Evolutionary conservation across 768 basidiomycete genomes (phyloP).

Genomic region (Chalciporus chontae): DNA sequence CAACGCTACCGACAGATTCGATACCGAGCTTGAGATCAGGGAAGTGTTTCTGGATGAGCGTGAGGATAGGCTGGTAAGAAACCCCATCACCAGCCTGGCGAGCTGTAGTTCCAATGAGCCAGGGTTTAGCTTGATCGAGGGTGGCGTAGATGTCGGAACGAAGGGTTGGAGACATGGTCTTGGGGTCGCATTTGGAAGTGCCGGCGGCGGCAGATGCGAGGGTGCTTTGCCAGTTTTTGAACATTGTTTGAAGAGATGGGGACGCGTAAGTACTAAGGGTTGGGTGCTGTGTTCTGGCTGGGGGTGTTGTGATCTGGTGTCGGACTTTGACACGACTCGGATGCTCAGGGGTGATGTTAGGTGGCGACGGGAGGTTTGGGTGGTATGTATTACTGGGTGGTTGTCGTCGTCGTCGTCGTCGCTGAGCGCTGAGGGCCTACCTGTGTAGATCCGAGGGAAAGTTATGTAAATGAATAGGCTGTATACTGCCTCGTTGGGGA

Average conservation of each 20-base stretch:
- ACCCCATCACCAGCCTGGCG: constrained; percentile 55
- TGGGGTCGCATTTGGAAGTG: constrained; percentile 22
- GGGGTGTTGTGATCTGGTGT: background rate
- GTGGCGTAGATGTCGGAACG: constrained; percentile 50
- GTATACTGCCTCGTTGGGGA: constrained; percentile 4
- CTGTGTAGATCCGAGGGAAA: background rate
- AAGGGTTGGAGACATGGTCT: constrained; percentile 45
- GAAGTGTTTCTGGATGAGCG: constrained; percentile 48
- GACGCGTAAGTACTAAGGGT: background rate
- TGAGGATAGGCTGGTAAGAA: constrained; percentile 43
- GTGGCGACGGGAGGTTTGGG: background rate
- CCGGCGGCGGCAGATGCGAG: constrained; percentile 30
- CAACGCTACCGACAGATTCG: constrained; percentile 44
- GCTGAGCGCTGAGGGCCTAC: background rate
- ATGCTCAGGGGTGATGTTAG: too few species aligned
- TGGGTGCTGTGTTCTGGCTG: background rate
- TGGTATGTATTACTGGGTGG: background rate
- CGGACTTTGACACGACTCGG: background rate
- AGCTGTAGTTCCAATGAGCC: constrained; percentile 39
- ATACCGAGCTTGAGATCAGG: constrained; percentile 43
- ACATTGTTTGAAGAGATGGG: constrained; percentile 35
- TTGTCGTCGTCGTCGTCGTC: background rate
- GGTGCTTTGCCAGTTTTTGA: constrained; percentile 43
- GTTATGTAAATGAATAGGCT: constrained; percentile 16
- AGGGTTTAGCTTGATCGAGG: constrained; percentile 44